These are phyloP conservation scores for Puya raimondii DNA, from an alignment of 176 grass and related monocot species.

Conservation along the genomic window DNA sequence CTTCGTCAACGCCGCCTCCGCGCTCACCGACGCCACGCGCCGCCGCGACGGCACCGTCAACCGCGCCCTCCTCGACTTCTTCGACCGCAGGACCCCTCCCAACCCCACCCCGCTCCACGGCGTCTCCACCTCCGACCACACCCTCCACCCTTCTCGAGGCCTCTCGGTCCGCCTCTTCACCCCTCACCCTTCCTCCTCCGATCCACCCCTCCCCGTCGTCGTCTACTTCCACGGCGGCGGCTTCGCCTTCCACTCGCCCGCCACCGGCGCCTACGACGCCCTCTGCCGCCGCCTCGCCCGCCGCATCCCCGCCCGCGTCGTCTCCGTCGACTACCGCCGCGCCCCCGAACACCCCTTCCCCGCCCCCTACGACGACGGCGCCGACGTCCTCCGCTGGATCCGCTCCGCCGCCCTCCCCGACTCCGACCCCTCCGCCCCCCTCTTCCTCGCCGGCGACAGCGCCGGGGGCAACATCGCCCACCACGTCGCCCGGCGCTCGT, in stretches of 20 bases:
- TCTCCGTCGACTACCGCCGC: constrained; percentile 61
- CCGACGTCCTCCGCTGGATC: constrained; percentile 39
- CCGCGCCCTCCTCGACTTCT: constrained; percentile 34
- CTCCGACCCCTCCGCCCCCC: constrained; percentile 30
- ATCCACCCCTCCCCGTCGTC: constrained; percentile 22
- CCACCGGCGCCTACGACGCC: constrained; percentile 26
- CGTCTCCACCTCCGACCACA: constrained; percentile 38
- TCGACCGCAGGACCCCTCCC: constrained; percentile 18
- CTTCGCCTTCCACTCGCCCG: constrained; percentile 39
- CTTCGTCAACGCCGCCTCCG: constrained; percentile 7
- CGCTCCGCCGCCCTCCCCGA: constrained; percentile 3
- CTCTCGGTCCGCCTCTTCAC: constrained; percentile 48
- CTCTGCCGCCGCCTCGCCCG: constrained; percentile 39
- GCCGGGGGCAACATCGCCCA: constrained; percentile 71
- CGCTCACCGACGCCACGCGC: constrained; percentile 17
- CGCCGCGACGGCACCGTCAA: constrained; percentile 47
- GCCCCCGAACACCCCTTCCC: constrained; percentile 52
- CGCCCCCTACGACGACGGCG: constrained; percentile 51
- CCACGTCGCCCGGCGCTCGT: constrained; percentile 54
- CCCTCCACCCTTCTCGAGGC: constrained; percentile 20
- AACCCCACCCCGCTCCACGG: constrained; percentile 21
- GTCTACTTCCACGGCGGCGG: constrained; percentile 67
- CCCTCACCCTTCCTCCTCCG: neutral
- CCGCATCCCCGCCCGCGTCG: constrained; percentile 26
- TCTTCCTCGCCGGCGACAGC: constrained; percentile 62